Conservation (phyloP, 768 basidiomycete species). For the Mycena rosella region DNA sequence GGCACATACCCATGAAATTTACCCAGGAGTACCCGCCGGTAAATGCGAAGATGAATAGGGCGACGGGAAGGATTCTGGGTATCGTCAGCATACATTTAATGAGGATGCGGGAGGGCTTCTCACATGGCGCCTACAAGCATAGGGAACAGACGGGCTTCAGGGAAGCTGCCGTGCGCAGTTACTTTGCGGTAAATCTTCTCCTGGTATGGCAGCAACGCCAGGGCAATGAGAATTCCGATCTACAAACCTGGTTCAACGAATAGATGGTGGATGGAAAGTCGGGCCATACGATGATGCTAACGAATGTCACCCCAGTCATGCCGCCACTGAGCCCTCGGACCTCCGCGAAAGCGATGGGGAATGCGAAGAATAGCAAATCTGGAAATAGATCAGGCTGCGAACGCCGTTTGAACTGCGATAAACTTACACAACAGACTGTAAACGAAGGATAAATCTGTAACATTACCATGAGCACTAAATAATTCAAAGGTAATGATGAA, state of each 20-base stretch:
- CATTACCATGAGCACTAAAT: neutral
- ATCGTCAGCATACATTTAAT: neutral
- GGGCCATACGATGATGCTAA: conserved; percentile 56
- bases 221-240: conserved; percentile 52
- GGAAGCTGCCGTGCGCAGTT: conserved; percentile 53
- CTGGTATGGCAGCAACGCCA: conserved; percentile 48
- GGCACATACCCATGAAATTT: conserved; percentile 51
- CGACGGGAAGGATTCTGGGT: conserved; percentile 51
- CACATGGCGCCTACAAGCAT: conserved; percentile 58
- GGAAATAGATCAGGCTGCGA: neutral
- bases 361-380: conserved; percentile 59
- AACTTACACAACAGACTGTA: conserved; percentile 54
- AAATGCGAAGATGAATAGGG: conserved; percentile 60
- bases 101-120: conserved; percentile 34
- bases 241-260: conserved; percentile 18
- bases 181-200: conserved; percentile 48
- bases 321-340: conserved; percentile 56
- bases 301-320: conserved; percentile 56
- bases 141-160: conserved; percentile 58
- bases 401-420: neutral
- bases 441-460: conserved; percentile 56
- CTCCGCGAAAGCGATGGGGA: conserved; percentile 57
- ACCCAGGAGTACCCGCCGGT: conserved; percentile 56
- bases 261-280: neutral
- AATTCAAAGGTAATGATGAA: conserved; percentile 8